A percentile compares a stretch with the other conserved stretches of the same genome.
These are phyloP conservation scores for Xylaria flabelliformis DNA, from an alignment of 495 filamentous ascomycete species.

Conservation along the genomic window DNA sequence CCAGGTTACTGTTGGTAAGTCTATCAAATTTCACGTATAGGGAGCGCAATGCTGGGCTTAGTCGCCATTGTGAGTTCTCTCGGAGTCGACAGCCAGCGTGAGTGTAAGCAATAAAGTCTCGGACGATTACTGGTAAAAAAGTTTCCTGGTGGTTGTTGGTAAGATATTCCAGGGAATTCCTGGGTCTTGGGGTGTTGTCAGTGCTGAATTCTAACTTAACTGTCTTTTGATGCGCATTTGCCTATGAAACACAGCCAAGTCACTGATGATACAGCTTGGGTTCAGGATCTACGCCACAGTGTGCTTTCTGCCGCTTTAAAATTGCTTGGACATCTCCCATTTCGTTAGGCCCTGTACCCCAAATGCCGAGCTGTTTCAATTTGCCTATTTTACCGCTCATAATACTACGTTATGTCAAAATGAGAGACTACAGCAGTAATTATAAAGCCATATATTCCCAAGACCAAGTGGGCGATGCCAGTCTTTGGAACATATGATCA, in stretches of 20 bases:
- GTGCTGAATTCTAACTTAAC: background rate
- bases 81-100: background rate
- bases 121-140: background rate
- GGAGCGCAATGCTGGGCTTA: background rate
- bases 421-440: background rate
- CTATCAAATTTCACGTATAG: background rate
- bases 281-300: background rate
- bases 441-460: background rate
- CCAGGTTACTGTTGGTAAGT: background rate
- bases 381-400: background rate
- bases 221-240: background rate
- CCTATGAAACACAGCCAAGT: conserved; percentile 14
- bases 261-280: conserved; percentile 9
- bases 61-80: background rate
- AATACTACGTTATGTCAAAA: background rate
- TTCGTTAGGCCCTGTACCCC: background rate
- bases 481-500: background rate
- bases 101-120: background rate
- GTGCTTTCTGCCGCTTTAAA: background rate
- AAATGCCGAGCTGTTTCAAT: background rate
- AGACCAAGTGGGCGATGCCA: background rate
- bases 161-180: background rate
- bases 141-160: background rate
- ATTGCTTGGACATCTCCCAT: background rate
- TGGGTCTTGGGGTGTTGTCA: background rate